Evolutionary conservation across 2,329 filamentous ascomycete genomes (phyloP), one percentile per base, ranked within the genome.

Genomic region (Chaetothyriales sp.): DNA sequence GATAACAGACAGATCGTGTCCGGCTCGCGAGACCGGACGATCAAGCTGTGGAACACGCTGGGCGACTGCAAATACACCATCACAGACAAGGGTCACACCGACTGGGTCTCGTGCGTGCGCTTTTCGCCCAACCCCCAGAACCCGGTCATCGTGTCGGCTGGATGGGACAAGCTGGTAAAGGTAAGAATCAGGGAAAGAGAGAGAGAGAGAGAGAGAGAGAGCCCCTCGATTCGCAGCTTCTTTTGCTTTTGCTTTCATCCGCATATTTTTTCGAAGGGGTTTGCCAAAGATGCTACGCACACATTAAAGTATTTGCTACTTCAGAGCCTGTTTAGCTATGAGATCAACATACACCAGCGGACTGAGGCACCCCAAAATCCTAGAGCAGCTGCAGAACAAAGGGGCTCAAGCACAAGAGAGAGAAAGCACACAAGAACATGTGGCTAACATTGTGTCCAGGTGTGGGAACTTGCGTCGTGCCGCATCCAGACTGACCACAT

Each of bases 41-140:
- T 98, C 81, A 98, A 96, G 86, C 84, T 98, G 67, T 98, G 92
- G 92, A 98, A 98, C 81, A 98, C 92, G 66, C 87, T 98, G 62
- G 92, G 92, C 76, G 92, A 98, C 83, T 98, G 92, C 89, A 98
- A 98, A 81, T 98, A 83, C 84, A 98, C 90, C 78, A 96, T 98
- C 80, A 94, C 87, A 75, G 92, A 98, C 72, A 98, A 98, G 85
- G 92, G 92, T 71, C 92, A 98, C 81, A 87, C 87, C 74, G 92
- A 98, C 76, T 98, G 92, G 92, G 92, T 95, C 65, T 95, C 90
- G 59, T 96, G 90, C 79, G 92, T 98, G 64, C 85, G 92, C 74
- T 98, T 98, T 86, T 93, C 86, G 76, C 92, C 92, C 70, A 98
- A 98, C 82, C 92, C 92, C 68, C 90, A 96, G 80, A 98, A 96